Percentiles rank a stretch among this genome's conserved stretches.
Conservation (phyloP, 371 early-diverging fungal genomes). For the Chytridium lagenaria region DNA sequence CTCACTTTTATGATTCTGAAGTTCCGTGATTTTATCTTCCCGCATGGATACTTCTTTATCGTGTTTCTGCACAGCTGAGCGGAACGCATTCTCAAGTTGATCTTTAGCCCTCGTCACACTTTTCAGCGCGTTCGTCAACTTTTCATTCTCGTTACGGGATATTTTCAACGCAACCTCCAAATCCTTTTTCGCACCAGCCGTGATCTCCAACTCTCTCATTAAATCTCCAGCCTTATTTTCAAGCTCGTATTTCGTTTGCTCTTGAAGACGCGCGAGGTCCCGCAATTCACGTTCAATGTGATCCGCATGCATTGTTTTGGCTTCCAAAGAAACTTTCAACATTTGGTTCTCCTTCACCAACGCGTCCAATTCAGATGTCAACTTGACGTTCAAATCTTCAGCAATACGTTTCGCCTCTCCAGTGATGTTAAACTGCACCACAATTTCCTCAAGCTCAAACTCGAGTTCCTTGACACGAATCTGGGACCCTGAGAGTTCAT, state of each 20-base stretch:
- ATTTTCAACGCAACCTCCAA: slow-evolving; percentile 38
- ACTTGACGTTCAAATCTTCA: slow-evolving; percentile 42
- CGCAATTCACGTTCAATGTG: slow-evolving; percentile 47
- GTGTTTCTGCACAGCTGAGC: slow-evolving; percentile 43
- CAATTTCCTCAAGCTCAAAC: slow-evolving; percentile 56
- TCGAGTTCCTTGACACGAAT: slow-evolving; percentile 50
- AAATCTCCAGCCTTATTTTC: slow-evolving; percentile 37
- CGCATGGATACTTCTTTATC: slow-evolving; percentile 45
- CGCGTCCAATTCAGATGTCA: slow-evolving; percentile 43
- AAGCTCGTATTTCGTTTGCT: slow-evolving; percentile 43
- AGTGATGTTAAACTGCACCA: slow-evolving; percentile 49
- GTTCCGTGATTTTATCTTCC: slow-evolving; percentile 47
- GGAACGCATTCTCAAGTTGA: slow-evolving; percentile 45
- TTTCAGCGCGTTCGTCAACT: slow-evolving; percentile 46
- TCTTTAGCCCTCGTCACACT: slow-evolving; percentile 49
- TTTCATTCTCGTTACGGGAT: slow-evolving; percentile 45
- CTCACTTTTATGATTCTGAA: slow-evolving; percentile 37
- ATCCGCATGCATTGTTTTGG: slow-evolving; percentile 22
- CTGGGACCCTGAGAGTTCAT: slow-evolving; percentile 44
- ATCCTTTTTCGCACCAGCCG: slow-evolving; percentile 37
- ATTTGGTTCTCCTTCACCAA: slow-evolving; percentile 34
- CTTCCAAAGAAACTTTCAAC: slow-evolving; percentile 27
- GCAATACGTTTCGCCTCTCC: slow-evolving; percentile 47
- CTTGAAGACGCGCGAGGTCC: slow-evolving; percentile 31
- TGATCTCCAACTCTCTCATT: slow-evolving; percentile 28